These are phyloP conservation scores for Candida mesenterica DNA, from an alignment of 1,139 yeast species.

Conservation along the genomic window DNA sequence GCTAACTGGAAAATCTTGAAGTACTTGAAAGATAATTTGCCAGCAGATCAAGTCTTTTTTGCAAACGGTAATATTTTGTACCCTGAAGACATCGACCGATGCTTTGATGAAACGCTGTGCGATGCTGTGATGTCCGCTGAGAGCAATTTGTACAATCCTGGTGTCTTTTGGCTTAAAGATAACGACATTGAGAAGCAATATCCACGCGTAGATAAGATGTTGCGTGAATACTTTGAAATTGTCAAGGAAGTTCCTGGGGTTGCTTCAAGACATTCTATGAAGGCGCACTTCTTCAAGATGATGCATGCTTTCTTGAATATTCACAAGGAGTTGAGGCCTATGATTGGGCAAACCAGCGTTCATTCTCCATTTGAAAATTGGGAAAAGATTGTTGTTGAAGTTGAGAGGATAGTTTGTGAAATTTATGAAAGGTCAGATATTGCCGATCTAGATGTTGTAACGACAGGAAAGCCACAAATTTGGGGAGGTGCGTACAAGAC, in stretches of 20 bases:
- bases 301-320: conserved; percentile 72
- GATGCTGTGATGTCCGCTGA: conserved; percentile 99
- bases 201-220: conserved; percentile 80
- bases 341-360: conserved; percentile 58
- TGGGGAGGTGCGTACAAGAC: conserved; percentile 84
- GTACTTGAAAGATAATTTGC: conserved; percentile 76
- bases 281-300: conserved; percentile 88
- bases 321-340: conserved; percentile 75
- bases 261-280: conserved; percentile 82
- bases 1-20: conserved; percentile 88
- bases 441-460: conserved; percentile 48
- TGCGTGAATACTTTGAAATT: conserved; percentile 86
- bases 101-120: conserved; percentile 60
- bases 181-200: conserved; percentile 62
- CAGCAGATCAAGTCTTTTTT: conserved; percentile 81
- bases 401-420: conserved; percentile 62
- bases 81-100: conserved; percentile 72
- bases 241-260: conserved; percentile 64
- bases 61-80: conserved; percentile 92
- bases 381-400: conserved; percentile 65
- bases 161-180: conserved; percentile 65
- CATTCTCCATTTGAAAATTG: conserved; percentile 54
- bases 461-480: conserved; percentile 41
- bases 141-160: conserved; percentile 92
- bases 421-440: conserved; percentile 49